Evolutionary conservation across 2,329 filamentous ascomycete species (phyloP).

Genomic region (Juglanconis oblonga): DNA sequence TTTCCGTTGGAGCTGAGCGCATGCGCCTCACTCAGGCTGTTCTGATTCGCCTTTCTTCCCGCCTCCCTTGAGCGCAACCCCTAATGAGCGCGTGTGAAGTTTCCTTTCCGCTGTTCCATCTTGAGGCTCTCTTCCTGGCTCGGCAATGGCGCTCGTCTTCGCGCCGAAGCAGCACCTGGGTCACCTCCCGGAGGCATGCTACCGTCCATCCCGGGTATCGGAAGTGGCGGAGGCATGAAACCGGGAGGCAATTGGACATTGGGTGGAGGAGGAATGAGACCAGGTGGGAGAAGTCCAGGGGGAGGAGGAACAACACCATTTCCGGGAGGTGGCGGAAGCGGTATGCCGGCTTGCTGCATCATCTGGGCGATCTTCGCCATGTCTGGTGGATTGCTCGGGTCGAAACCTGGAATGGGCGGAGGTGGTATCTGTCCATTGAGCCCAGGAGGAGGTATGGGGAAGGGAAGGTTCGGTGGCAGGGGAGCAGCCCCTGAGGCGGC

Average conservation of each 20-base stretch:
- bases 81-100: slow-evolving; percentile 55
- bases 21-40: background rate
- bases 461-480: slow-evolving; percentile 45
- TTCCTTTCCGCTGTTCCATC: slow-evolving; percentile 67
- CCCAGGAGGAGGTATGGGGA: slow-evolving; percentile 50
- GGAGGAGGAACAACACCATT: slow-evolving; percentile 34
- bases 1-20: too few relatives aligned
- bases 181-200: slow-evolving; percentile 17
- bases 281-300: slow-evolving; percentile 46
- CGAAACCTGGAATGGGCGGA: slow-evolving; percentile 46
- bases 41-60: background rate
- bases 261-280: slow-evolving; percentile 46
- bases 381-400: slow-evolving; percentile 59
- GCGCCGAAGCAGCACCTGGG: slow-evolving; percentile 39
- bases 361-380: slow-evolving; percentile 60
- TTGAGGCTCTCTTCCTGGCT: slow-evolving; percentile 81
- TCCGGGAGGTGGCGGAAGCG: slow-evolving; percentile 50
- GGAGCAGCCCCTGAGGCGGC: slow-evolving; percentile 34
- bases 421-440: slow-evolving; percentile 32
- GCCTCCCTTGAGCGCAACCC: background rate
- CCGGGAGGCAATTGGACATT: slow-evolving; percentile 25
- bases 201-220: slow-evolving; percentile 26
- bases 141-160: slow-evolving; percentile 68
- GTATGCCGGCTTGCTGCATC: slow-evolving; percentile 63
- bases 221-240: slow-evolving; percentile 40